Percentiles rank a stretch among this genome's conserved stretches.
Evolutionary conservation across 345 rosid genomes (phyloP).

Genomic region (Citropsis articulata): DNA sequence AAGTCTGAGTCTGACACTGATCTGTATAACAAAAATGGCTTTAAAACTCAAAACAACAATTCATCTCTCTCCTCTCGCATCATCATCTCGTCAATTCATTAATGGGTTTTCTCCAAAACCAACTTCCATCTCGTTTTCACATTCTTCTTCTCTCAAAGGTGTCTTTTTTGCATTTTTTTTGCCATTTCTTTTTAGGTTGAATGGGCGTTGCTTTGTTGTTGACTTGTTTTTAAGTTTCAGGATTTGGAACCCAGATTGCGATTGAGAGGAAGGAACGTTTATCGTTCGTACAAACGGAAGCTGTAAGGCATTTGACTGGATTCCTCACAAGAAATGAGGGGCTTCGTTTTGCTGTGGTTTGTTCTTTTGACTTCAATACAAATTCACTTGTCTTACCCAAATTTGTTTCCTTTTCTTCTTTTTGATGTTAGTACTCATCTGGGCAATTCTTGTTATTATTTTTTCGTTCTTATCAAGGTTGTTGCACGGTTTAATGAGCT

Average conservation of each 20-base stretch:
- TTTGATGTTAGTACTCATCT: not conserved
- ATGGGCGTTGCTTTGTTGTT: not conserved
- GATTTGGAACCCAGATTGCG: slow-evolving; percentile 22
- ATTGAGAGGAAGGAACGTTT: slow-evolving; percentile 34
- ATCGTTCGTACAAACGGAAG: slow-evolving; percentile 40
- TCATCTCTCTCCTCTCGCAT: not conserved
- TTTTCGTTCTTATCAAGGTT: slow-evolving; percentile 39
- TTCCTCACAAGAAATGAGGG: slow-evolving; percentile 60
- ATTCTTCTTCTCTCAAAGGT: slow-evolving; percentile 25
- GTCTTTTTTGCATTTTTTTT: not conserved
- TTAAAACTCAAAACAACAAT: not conserved
- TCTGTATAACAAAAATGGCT: slow-evolving; percentile 3
- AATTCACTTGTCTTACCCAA: not conserved
- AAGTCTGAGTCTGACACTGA: not conserved
- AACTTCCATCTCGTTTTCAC: not conserved
- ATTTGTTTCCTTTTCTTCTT: not conserved
- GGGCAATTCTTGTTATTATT: not conserved
- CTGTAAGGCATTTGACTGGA: slow-evolving; percentile 69
- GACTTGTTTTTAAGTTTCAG: slow-evolving; percentile 11
- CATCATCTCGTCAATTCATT: slow-evolving; percentile 3
- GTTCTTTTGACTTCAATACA: slow-evolving; percentile 11
- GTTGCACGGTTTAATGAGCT: slow-evolving; percentile 97
- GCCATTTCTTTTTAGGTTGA: not conserved
- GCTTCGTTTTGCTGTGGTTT: slow-evolving; percentile 85
- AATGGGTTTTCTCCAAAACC: not conserved